Evolutionary conservation across 179 eudicot genomes (phyloP).

Genomic region (Actinidia polygama): DNA sequence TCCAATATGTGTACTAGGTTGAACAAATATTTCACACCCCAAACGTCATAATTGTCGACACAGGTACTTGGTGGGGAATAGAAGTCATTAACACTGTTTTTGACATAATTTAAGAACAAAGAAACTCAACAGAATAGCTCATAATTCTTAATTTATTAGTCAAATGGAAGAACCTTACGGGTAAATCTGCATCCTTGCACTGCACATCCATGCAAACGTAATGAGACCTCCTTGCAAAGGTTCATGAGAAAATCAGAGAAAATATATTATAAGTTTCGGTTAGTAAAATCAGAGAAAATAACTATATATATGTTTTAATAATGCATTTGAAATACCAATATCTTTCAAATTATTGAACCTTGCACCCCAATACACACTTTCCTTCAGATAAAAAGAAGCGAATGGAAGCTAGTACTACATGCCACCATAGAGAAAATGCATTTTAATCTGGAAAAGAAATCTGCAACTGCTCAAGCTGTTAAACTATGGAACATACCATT

Average conservation of each 20-base stretch:
- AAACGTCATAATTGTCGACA: not conserved
- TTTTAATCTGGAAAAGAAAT: not conserved
- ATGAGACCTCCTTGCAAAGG: constrained; percentile 90
- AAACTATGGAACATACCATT: not conserved
- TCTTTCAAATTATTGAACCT: constrained; percentile 78
- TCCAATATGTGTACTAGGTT: not conserved
- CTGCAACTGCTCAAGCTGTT: not conserved
- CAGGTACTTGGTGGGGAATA: not conserved
- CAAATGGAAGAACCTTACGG: constrained; percentile 58
- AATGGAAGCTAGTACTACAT: no score
- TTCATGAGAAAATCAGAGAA: constrained; percentile 47
- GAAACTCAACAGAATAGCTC: not conserved
- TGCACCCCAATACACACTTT: constrained; percentile 95
- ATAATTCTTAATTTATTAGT: not conserved
- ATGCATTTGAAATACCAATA: constrained; percentile 44
- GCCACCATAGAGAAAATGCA: not conserved
- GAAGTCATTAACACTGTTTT: not conserved
- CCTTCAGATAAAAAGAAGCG: constrained; percentile 49
- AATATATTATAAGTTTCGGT: constrained; percentile 14
- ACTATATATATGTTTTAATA: not conserved
- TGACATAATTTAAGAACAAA: not conserved
- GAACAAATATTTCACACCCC: not conserved
- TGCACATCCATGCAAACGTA: constrained; percentile 88
- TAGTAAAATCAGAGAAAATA: constrained; percentile 15
- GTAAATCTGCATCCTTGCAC: constrained; percentile 83